phyloP scores from a whole-genome alignment of 202 grass and related monocot genomes.

The Carex sylvatica region DNA sequence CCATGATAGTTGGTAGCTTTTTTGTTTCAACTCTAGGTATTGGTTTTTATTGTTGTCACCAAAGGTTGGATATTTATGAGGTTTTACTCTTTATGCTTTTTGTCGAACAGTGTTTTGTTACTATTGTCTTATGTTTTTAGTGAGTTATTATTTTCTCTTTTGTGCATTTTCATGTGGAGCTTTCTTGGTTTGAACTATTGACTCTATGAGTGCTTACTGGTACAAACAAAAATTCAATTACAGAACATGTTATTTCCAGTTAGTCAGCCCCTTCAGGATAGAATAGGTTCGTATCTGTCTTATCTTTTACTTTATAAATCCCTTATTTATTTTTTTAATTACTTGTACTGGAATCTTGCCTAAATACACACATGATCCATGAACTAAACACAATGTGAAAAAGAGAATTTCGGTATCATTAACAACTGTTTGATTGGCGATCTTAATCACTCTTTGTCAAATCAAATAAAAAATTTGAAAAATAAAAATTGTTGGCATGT shows the following conservation, averaged over 20 bases:
- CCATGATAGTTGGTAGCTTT: slow-evolving; percentile 14
- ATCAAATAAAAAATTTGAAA: neutral
- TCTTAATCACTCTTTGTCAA: neutral
- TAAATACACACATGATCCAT: neutral
- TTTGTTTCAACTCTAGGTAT: neutral
- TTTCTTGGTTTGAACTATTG: neutral
- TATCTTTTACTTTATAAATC: no score
- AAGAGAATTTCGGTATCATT: neutral
- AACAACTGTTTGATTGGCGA: neutral
- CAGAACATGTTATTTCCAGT: neutral
- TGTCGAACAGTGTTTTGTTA: neutral
- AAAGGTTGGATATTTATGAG: neutral
- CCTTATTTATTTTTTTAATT: no score
- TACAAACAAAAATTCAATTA: neutral
- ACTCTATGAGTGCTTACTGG: neutral
- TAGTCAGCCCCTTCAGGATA: neutral
- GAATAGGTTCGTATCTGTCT: neutral
- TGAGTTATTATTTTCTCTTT: neutral
- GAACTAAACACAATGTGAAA: neutral
- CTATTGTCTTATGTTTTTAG: neutral
- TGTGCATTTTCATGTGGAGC: neutral
- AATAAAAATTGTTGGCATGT: neutral
- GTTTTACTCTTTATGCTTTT: neutral
- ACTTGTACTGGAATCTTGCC: no score
- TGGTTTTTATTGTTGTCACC: neutral